A percentile compares a stretch with the other conserved stretches of the same genome.
Conservation (phyloP, 495 filamentous ascomycete species). For the Neurospora pannonica region DNA sequence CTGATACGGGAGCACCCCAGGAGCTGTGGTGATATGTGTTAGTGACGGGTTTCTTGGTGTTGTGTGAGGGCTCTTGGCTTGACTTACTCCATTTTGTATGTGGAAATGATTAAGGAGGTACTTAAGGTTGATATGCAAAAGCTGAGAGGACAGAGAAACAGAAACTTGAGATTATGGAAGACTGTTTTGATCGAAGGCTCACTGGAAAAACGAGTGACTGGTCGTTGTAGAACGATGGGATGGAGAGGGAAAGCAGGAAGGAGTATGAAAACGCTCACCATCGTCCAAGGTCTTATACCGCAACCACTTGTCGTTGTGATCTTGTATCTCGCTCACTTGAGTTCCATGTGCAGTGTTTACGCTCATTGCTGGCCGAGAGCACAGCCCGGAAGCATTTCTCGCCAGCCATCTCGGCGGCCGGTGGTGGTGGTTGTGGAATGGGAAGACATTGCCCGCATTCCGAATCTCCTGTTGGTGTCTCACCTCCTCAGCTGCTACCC, state of each 20-base stretch:
- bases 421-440: slow-evolving; percentile 4
- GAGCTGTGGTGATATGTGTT: background rate
- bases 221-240: background rate
- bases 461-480: background rate
- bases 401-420: background rate
- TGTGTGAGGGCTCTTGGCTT: background rate
- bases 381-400: background rate
- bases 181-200: background rate
- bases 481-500: background rate
- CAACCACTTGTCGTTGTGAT: background rate
- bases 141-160: background rate
- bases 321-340: background rate
- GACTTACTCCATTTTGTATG: slow-evolving; percentile 5
- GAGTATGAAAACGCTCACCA: background rate
- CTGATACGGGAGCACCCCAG: background rate
- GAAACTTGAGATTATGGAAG: background rate
- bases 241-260: background rate
- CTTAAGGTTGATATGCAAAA: background rate
- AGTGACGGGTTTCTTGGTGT: background rate
- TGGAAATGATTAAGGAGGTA: background rate
- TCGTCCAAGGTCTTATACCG: background rate
- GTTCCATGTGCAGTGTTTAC: background rate
- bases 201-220: background rate
- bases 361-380: background rate
- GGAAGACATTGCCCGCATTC: slow-evolving; percentile 4